Percentiles rank a stretch among this genome's conserved stretches.
These are phyloP conservation scores for Talaromyces sp. DNA, from an alignment of 2,329 filamentous ascomycete species.

Conservation along the genomic window DNA sequence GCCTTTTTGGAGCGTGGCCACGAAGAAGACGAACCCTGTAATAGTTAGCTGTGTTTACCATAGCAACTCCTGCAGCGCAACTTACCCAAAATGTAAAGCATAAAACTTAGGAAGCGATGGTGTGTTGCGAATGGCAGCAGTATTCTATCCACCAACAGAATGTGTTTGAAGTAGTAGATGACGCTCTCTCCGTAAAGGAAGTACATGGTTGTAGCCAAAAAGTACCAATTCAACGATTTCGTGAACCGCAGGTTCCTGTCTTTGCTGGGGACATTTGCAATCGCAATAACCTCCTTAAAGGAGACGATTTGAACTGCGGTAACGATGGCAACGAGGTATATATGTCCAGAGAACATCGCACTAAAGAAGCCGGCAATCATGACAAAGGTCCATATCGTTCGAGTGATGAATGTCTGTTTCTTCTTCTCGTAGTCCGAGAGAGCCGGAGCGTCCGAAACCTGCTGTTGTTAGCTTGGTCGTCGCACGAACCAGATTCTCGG, in stretches of 20 bases:
- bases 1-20: constrained; percentile 87
- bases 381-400: constrained; percentile 95
- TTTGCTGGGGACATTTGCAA: constrained; percentile 88
- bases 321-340: constrained; percentile 92
- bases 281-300: constrained; percentile 99
- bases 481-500: neutral
- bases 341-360: constrained; percentile 90
- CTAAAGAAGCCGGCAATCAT: constrained; percentile 95
- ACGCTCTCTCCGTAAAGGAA: constrained; percentile 98
- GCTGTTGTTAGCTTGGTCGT: constrained; percentile 8
- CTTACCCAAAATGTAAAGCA: constrained; percentile 93
- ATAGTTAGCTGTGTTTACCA: constrained; percentile 17
- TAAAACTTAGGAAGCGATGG: constrained; percentile 97
- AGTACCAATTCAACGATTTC: constrained; percentile 98
- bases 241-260: constrained; percentile 89
- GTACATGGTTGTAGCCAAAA: constrained; percentile 98
- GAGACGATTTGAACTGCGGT: constrained; percentile 93
- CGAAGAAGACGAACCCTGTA: constrained; percentile 94
- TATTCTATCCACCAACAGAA: constrained; percentile 90
- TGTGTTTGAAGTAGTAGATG: constrained; percentile 99
- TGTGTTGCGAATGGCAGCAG: constrained; percentile 91
- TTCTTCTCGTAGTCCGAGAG: constrained; percentile 92
- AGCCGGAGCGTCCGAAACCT: constrained; percentile 39
- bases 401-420: constrained; percentile 94
- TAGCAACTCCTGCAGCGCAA: constrained; percentile 19